Percentiles rank a stretch among this genome's conserved stretches.
These are phyloP conservation scores for Lachnellula cervina DNA, from an alignment of 2,329 filamentous ascomycete species.

Conservation along the genomic window DNA sequence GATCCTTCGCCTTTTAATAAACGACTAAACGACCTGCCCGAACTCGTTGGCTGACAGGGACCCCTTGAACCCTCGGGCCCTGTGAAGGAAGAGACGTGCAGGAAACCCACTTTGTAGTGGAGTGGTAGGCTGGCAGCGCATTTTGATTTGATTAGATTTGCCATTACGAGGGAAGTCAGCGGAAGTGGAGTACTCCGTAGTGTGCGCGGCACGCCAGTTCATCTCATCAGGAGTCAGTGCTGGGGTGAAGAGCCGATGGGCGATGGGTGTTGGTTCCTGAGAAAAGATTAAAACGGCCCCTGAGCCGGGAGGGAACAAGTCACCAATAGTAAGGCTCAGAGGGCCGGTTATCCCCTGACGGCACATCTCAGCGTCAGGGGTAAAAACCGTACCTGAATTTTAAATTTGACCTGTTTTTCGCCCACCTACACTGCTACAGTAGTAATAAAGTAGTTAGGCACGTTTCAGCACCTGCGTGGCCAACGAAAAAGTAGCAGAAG, in stretches of 20 bases:
- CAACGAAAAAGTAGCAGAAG: neutral
- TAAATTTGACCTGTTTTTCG: no score
- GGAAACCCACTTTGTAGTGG: no score
- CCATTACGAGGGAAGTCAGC: neutral
- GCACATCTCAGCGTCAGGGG: neutral
- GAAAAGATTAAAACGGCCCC: neutral
- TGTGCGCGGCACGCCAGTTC: neutral
- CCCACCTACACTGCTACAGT: no score
- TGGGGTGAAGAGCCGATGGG: neutral
- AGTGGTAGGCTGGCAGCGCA: no score
- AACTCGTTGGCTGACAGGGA: neutral
- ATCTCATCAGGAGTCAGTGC: neutral
- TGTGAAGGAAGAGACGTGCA: no score
- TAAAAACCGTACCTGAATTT: neutral
- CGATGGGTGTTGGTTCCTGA: no score
- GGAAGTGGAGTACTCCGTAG: no score
- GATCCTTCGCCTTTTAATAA: neutral
- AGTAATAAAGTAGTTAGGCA: neutral
- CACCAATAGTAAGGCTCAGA: neutral
- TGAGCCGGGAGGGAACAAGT: neutral
- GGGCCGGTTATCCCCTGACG: neutral
- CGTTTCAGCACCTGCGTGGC: neutral
- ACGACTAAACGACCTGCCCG: neutral
- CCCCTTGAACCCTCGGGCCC: neutral
- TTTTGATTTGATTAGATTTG: neutral